These are phyloP conservation scores for Blastocladiella britannica DNA, from an alignment of 192 early-diverging fungal species.

Conservation along the genomic window DNA sequence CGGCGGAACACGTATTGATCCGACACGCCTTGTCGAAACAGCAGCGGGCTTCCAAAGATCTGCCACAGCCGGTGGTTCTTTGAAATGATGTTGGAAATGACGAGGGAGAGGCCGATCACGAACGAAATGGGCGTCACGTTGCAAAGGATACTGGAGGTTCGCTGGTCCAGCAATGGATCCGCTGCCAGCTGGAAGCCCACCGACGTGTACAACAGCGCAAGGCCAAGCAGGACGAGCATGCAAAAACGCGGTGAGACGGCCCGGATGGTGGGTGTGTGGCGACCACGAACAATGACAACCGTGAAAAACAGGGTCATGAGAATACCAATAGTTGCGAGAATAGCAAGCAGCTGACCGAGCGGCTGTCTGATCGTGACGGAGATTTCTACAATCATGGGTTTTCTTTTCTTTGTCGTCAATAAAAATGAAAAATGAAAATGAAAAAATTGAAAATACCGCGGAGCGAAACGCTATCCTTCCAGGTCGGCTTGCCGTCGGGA, in stretches of 20 bases:
- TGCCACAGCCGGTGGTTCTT: not conserved
- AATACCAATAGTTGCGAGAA: not conserved
- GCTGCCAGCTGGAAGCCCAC: not conserved
- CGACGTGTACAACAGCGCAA: not conserved
- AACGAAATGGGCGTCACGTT: not conserved
- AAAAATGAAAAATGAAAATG: not conserved
- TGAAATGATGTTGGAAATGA: not conserved
- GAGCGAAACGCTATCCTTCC: too few relatives aligned
- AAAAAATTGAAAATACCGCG: not conserved
- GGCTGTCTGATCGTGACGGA: not conserved
- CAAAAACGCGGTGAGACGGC: not conserved
- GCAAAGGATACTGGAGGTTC: not conserved
- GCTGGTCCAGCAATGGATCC: too few relatives aligned
- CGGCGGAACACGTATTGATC: not conserved
- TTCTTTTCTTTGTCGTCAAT: not conserved
- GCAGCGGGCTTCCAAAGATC: not conserved
- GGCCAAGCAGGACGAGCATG: not conserved
- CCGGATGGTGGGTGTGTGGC: not conserved
- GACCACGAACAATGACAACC: not conserved
- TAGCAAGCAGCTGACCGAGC: not conserved
- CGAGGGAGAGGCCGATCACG: not conserved
- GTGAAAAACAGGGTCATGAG: not conserved
- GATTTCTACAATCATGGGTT: not conserved
- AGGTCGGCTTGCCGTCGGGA: too few relatives aligned
- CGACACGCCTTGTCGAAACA: not conserved